Conservation (phyloP, 1,139 yeast genomes). For the Wickerhamiella infanticola region DNA sequence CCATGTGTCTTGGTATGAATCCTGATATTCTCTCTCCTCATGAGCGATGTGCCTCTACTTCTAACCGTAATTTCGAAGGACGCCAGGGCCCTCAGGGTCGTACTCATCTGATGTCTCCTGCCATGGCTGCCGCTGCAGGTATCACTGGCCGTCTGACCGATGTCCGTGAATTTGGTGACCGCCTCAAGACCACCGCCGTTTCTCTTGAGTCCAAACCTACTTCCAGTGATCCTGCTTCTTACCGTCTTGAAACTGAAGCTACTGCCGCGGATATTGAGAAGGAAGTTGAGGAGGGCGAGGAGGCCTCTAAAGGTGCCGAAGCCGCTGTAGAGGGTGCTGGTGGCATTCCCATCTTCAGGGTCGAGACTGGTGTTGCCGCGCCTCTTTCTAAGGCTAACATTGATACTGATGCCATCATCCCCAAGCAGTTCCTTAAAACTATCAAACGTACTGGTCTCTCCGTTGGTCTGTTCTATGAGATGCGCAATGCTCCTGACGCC, state of each 20-base stretch:
- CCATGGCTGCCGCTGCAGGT: conserved; percentile 99
- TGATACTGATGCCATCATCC: conserved; percentile 96
- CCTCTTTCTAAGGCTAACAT: conserved; percentile 90
- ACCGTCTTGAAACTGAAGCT: conserved; percentile 11
- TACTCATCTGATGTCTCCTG: conserved; percentile 96
- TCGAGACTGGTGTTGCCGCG: conserved; percentile 75
- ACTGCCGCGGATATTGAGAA: conserved; percentile 11
- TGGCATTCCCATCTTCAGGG: conserved; percentile 63
- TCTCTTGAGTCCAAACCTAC: conserved; percentile 49
- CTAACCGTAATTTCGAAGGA: conserved; percentile 97
- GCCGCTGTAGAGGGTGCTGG: conserved; percentile 20
- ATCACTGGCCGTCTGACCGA: conserved; percentile 82
- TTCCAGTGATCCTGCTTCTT: conserved; percentile 13
- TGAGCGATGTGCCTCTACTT: conserved; percentile 97
- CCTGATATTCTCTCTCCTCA: conserved; percentile 90
- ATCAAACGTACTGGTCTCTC: conserved; percentile 91
- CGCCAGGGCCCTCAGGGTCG: conserved; percentile 97
- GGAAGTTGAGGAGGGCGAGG: conserved; percentile 19
- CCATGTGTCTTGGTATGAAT: conserved; percentile 99
- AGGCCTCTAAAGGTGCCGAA: conserved; percentile 22
- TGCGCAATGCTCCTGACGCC: conserved; percentile 48
- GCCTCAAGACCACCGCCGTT: conserved; percentile 37
- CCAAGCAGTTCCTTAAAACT: conserved; percentile 93
- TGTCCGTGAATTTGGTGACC: conserved; percentile 60
- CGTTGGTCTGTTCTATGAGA: conserved; percentile 79